These are phyloP conservation scores for Chlamydomonas applanata DNA, from an alignment of 139 green algal genomes.

Conservation along the genomic window DNA sequence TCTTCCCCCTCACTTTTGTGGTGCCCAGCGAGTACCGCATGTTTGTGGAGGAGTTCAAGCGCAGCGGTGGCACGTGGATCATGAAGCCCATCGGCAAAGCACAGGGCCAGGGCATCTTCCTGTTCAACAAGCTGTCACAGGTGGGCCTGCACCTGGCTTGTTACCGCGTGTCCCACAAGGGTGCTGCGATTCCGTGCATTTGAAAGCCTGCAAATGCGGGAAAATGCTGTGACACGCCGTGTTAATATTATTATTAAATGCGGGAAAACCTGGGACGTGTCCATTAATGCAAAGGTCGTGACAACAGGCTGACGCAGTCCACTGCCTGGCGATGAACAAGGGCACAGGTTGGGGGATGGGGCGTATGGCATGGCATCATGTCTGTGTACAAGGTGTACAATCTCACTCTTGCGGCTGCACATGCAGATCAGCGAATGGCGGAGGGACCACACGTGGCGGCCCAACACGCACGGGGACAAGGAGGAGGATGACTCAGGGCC, in stretches of 20 bases:
- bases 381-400: too few species aligned
- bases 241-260: too few species aligned
- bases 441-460: slow-evolving; percentile 49
- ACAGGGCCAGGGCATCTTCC: slow-evolving; percentile 85
- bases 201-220: background rate
- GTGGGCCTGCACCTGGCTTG: slow-evolving; percentile 13
- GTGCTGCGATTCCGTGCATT: background rate
- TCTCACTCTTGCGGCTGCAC: too few species aligned
- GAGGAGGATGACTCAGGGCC: slow-evolving; percentile 34
- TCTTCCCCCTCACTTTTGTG: slow-evolving; percentile 72
- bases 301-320: too few species aligned
- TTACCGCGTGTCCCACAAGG: background rate
- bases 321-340: too few species aligned
- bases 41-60: slow-evolving; percentile 83
- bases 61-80: slow-evolving; percentile 75
- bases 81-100: slow-evolving; percentile 80
- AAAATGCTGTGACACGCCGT: too few species aligned
- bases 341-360: too few species aligned
- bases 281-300: too few species aligned
- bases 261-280: too few species aligned
- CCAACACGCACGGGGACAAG: background rate
- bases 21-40: slow-evolving; percentile 76
- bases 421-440: slow-evolving; percentile 64
- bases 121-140: slow-evolving; percentile 86
- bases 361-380: too few species aligned